Conservation (phyloP, 768 basidiomycete species). For the Suillus hirtellus region DNA sequence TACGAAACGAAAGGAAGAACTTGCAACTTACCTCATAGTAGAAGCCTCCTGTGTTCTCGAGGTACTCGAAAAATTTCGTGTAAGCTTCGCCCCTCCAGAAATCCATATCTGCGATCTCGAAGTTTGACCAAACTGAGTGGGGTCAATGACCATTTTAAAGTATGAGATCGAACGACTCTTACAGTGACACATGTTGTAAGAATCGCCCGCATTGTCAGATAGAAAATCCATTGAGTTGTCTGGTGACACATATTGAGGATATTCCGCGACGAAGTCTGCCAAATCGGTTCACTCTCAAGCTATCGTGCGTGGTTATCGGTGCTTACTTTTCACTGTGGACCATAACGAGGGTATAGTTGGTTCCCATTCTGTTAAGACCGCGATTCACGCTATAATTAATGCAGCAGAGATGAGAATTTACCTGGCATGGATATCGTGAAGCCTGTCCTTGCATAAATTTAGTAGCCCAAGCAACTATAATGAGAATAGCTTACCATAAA, state of each 20-base stretch:
- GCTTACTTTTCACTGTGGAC: conserved; percentile 53
- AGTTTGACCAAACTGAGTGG: conserved; percentile 83
- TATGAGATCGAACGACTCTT: conserved; percentile 21
- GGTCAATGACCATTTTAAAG: background rate
- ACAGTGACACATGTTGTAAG: conserved; percentile 70
- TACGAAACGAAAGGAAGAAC: background rate
- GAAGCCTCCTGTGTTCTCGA: conserved; percentile 82
- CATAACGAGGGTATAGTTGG: conserved; percentile 67
- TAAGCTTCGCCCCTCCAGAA: conserved; percentile 87
- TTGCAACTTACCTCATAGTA: conserved; percentile 69
- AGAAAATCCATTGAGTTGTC: conserved; percentile 65
- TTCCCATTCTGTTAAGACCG: conserved; percentile 44
- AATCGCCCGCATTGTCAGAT: conserved; percentile 64
- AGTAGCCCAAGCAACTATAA: background rate
- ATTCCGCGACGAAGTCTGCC: conserved; percentile 52
- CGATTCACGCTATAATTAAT: background rate
- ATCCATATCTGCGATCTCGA: conserved; percentile 85
- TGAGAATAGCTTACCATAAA: conserved; percentile 41
- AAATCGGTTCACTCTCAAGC: conserved; percentile 39
- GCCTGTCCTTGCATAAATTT: conserved; percentile 29
- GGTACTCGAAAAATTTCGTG: conserved; percentile 76
- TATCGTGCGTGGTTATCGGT: conserved; percentile 33
- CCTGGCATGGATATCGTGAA: conserved; percentile 62
- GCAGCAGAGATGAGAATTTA: background rate
- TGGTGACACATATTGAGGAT: conserved; percentile 56